A percentile compares a stretch with the other conserved stretches of the same genome.
Evolutionary conservation across 2,329 filamentous ascomycete genomes (phyloP).

Genomic region (Metarhizium anisopliae): DNA sequence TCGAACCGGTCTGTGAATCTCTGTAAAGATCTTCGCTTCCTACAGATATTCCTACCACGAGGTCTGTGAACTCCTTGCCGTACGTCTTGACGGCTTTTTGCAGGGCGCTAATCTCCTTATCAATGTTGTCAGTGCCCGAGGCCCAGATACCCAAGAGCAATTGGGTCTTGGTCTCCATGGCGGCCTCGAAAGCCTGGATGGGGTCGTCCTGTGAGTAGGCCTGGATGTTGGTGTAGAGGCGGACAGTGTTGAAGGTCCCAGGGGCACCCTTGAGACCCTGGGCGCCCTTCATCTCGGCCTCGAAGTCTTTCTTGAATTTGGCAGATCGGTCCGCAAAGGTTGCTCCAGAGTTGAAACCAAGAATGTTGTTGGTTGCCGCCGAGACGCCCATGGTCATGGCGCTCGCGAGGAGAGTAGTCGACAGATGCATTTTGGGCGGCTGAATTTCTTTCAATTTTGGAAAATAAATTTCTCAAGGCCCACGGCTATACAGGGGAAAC

Average conservation of each 20-base stretch:
- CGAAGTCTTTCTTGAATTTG: conserved; percentile 44
- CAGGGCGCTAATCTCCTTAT: conserved; percentile 52
- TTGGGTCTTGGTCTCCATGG: conserved; percentile 49
- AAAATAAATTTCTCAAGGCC: no score
- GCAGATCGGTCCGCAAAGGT: conserved; percentile 36
- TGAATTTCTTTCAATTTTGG: no score
- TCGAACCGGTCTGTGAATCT: conserved; percentile 48
- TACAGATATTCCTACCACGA: conserved; percentile 56
- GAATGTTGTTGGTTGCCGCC: conserved; percentile 33
- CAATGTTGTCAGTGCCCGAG: conserved; percentile 44
- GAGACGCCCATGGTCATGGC: conserved; percentile 30
- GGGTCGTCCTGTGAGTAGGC: conserved; percentile 63
- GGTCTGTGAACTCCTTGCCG: conserved; percentile 42
- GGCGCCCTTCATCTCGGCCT: conserved; percentile 34
- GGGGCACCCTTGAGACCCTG: conserved; percentile 30
- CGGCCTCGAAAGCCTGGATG: conserved; percentile 69
- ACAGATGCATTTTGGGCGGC: conserved; percentile 28
- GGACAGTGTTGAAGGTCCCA: conserved; percentile 48
- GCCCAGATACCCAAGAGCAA: conserved; percentile 59
- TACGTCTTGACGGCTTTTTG: conserved; percentile 44
- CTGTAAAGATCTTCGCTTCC: conserved; percentile 63
- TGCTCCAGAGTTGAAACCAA: conserved; percentile 45
- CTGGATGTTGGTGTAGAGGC: conserved; percentile 61
- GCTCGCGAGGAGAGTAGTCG: conserved; percentile 27
- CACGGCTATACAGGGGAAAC: no score